Evolutionary conservation across 1,284 basidiomycete species (phyloP).

Genomic region (Kalmanozyma brasiliensis): DNA sequence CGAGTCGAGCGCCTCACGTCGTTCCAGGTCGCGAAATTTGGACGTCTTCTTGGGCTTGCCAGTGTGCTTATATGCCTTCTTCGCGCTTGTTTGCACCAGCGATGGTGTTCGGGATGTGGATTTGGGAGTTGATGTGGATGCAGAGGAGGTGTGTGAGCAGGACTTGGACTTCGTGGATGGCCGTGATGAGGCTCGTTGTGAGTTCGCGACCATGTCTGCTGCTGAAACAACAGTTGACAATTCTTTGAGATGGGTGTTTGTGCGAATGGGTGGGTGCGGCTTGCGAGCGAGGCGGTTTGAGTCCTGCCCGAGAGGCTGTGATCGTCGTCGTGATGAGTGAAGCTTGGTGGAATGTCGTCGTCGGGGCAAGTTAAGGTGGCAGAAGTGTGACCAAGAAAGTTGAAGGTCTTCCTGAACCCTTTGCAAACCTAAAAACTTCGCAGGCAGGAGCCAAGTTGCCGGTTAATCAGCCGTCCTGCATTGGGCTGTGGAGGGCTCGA

Average conservation of each 20-base stretch:
- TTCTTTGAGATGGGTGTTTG: not conserved
- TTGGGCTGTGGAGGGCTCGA: not conserved
- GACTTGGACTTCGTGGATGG: slow-evolving; percentile 13
- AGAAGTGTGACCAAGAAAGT: no score
- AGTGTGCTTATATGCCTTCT: slow-evolving; percentile 10
- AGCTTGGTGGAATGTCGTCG: not conserved
- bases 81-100: slow-evolving; percentile 17
- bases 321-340: not conserved
- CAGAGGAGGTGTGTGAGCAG: slow-evolving; percentile 5
- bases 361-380: not conserved
- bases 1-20: slow-evolving; percentile 20
- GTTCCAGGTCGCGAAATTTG: slow-evolving; percentile 31
- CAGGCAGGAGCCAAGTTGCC: no score
- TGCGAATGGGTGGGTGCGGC: not conserved
- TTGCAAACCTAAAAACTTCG: no score
- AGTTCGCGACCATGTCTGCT: not conserved
- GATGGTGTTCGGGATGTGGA: not conserved
- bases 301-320: not conserved
- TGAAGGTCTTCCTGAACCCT: no score
- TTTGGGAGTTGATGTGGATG: slow-evolving; percentile 8
- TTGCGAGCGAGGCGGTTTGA: not conserved
- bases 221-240: slow-evolving; percentile 11
- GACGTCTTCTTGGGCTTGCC: slow-evolving; percentile 19
- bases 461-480: no score
- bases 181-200: not conserved